Evolutionary conservation across 345 rosid genomes (phyloP).

Genomic region (Salix exigua): DNA sequence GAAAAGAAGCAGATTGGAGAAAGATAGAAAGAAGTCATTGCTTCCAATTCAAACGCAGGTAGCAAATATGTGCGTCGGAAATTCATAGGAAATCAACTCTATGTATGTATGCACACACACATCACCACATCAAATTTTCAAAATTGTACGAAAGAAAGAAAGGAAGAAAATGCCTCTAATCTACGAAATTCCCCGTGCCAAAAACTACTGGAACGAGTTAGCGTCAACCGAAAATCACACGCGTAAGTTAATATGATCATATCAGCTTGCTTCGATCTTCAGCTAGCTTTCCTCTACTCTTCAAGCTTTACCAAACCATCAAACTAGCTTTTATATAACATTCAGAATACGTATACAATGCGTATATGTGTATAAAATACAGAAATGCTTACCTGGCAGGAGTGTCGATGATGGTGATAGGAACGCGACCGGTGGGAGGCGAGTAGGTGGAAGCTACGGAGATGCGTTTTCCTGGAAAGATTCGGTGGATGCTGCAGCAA

Average conservation of each 20-base stretch:
- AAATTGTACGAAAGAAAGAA: background rate
- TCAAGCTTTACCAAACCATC: conserved; percentile 36
- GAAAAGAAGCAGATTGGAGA: background rate
- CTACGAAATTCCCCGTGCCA: conserved; percentile 82
- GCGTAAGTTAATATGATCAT: conserved; percentile 68
- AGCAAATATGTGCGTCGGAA: background rate
- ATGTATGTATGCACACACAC: too few relatives aligned
- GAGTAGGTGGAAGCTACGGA: conserved; percentile 57
- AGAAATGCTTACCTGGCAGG: conserved; percentile 49
- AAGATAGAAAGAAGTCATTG: background rate
- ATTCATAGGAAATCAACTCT: too few relatives aligned
- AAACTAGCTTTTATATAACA: background rate
- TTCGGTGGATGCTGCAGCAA: conserved; percentile 61
- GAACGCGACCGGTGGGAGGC: conserved; percentile 73
- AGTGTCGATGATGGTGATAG: conserved; percentile 78
- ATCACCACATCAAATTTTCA: background rate
- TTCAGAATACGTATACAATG: background rate
- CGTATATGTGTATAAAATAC: background rate
- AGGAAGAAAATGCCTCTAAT: conserved; percentile 41
- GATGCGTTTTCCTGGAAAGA: conserved; percentile 62
- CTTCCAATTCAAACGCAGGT: conserved; percentile 6
- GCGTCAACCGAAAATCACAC: conserved; percentile 64
- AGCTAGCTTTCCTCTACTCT: conserved; percentile 61
- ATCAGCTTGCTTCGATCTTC: conserved; percentile 79
- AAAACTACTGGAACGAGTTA: conserved; percentile 53